These are phyloP conservation scores for Pterocarpus macrocarpus DNA, from an alignment of 306 rosid species.

Conservation along the genomic window DNA sequence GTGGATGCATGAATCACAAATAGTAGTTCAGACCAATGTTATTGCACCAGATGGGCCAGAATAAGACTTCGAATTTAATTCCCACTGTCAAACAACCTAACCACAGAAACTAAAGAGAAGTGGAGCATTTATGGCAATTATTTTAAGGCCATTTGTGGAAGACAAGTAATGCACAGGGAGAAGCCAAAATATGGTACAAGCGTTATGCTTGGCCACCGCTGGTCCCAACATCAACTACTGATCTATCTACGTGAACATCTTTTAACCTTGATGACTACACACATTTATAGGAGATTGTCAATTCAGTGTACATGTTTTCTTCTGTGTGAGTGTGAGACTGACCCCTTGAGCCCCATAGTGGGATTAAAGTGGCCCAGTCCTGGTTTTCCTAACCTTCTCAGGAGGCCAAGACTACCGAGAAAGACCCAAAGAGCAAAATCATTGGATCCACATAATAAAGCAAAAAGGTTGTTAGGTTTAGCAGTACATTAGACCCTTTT, in stretches of 20 bases:
- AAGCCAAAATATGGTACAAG: not conserved
- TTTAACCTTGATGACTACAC: not conserved
- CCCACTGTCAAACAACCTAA: slow-evolving; percentile 34
- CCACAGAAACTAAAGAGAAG: slow-evolving; percentile 26
- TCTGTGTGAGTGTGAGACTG: too few relatives aligned
- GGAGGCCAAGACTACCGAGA: not conserved
- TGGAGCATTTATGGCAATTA: slow-evolving; percentile 5
- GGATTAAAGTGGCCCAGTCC: too few relatives aligned
- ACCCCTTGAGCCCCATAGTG: too few relatives aligned
- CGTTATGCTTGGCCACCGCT: slow-evolving; percentile 45
- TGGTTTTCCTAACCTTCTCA: too few relatives aligned
- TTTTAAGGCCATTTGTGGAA: slow-evolving; percentile 39
- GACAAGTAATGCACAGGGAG: slow-evolving; percentile 14
- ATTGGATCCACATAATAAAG: slow-evolving; percentile 73
- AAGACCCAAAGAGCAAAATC: slow-evolving; percentile 57
- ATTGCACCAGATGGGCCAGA: slow-evolving; percentile 5
- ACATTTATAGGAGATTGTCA: too few relatives aligned
- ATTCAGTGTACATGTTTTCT: too few relatives aligned
- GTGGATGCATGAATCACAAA: slow-evolving; percentile 38
- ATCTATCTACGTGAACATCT: slow-evolving; percentile 36
- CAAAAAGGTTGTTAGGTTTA: slow-evolving; percentile 62
- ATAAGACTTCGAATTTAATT: slow-evolving; percentile 14
- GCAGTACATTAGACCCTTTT: slow-evolving; percentile 20
- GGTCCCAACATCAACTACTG: slow-evolving; percentile 56
- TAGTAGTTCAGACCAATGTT: slow-evolving; percentile 22